Base-by-base conservation (phyloP, 2,329 filamentous ascomycete genomes). In the Arthroderma uncinatum region DNA sequence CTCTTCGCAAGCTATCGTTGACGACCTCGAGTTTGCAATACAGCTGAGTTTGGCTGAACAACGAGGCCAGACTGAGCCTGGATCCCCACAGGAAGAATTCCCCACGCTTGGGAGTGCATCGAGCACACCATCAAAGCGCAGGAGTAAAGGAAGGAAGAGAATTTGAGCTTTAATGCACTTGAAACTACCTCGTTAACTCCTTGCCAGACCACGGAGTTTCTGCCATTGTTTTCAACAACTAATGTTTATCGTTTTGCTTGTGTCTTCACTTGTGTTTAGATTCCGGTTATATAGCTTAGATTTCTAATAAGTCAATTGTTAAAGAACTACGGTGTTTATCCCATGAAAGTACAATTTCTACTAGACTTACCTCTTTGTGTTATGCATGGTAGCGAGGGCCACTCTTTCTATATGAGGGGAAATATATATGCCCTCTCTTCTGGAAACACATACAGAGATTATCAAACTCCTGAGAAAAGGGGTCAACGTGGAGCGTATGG, bases 11-110 rank as follows among this genome's bases (percentile, higher is more conserved):
- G 63, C 70, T 39, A 79, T 82, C 64, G 69, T 79, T 60, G 75
- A 77, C 47, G 82, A 85, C 67, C 64, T 85, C 33, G 80, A 84
- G 59, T 81, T 82, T 65, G 82, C 82, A 0, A 69, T 84, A 60
- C 81, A 82, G 66, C 66, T 85, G 25, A 85, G 82, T 66, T 71
- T 84, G 53, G 81, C 76, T 0, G 82, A 84, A 63, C 77, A 82
- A 62, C 72, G 79, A 37, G 30, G 21, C n/a, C 48, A 33, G 19
- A 14, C 1, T 6, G 40, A 53, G 12, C 21, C 42, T 4, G 53
- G 4, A 52, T 64, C 28, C 23, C 63, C 65, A 21, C 60, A 60
- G 48, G 67, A 70, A n/a, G 68, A 71, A 34, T 72, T 70, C 14
- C 70, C 70, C 4, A 59, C 60, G 7, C 63, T 68, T 23, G 57